A percentile compares a stretch with the other conserved stretches of the same genome.
Evolutionary conservation across 441 rosid genomes (phyloP).

Genomic region (Croton setiger): DNA sequence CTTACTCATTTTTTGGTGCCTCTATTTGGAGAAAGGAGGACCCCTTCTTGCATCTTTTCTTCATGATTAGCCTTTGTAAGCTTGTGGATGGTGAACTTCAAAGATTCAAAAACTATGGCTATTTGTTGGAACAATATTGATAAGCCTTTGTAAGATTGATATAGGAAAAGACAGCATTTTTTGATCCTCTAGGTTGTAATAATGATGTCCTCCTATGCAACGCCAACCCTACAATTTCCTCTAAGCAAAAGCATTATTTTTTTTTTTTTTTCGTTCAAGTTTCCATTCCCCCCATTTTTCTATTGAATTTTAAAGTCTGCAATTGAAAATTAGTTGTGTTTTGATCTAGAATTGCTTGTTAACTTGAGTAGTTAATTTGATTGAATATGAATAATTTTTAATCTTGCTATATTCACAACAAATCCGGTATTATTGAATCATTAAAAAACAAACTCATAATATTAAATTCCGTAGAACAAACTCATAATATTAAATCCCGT

Average conservation of each 20-base stretch:
- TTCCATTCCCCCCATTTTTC: no score
- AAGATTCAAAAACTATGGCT: background rate
- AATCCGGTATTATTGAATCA: no score
- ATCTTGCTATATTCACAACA: no score
- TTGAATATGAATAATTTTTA: no score
- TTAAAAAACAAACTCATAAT: no score
- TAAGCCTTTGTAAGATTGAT: background rate
- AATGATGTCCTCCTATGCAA: constrained; percentile 18
- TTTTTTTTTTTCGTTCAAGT: background rate
- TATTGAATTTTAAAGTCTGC: no score
- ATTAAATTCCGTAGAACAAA: no score
- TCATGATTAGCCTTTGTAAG: constrained; percentile 21
- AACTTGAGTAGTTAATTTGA: no score
- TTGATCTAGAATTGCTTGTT: no score
- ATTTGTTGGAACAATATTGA: background rate
- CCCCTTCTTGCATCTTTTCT: constrained; percentile 6
- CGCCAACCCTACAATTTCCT: constrained; percentile 21
- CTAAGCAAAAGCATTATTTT: background rate
- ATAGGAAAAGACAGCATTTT: constrained; percentile 11
- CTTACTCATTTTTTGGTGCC: constrained; percentile 5
- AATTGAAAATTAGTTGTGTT: no score
- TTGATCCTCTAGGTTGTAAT: constrained; percentile 11
- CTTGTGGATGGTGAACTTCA: background rate
- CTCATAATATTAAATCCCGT: no score
- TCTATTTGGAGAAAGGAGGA: constrained; percentile 23